Conservation (phyloP, 345 rosid genomes). For the Citrus glauca region DNA sequence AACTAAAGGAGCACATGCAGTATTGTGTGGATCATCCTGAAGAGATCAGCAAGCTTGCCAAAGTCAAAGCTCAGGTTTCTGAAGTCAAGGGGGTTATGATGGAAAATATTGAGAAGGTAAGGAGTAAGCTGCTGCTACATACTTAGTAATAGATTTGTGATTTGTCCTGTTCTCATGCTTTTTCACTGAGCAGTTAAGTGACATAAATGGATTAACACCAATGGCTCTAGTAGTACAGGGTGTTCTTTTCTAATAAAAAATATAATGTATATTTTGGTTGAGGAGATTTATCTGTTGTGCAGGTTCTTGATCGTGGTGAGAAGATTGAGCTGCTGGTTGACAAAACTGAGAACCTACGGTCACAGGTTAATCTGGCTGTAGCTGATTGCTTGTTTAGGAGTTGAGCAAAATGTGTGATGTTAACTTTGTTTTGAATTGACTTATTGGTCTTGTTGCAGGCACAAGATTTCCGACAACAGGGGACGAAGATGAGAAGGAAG, state of each 20-base stretch:
- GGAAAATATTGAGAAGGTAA: constrained; percentile 98
- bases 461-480: constrained; percentile 87
- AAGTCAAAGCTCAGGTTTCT: constrained; percentile 96
- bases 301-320: constrained; percentile 99
- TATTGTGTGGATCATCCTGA: constrained; percentile 94
- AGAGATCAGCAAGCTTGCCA: constrained; percentile 95
- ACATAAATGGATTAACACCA: neutral
- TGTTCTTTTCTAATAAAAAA: neutral
- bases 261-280: neutral
- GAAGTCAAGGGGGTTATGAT: constrained; percentile 99
- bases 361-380: constrained; percentile 59
- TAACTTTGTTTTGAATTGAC: neutral
- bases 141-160: neutral
- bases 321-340: constrained; percentile 98
- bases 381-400: neutral
- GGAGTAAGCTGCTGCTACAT: neutral
- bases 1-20: constrained; percentile 94
- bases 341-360: constrained; percentile 95
- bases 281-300: constrained; percentile 6
- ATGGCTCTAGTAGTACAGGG: neutral
- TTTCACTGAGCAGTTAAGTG: neutral
- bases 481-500: constrained; percentile 84
- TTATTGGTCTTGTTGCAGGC: constrained; percentile 44
- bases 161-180: neutral
- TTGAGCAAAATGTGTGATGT: neutral